Evolutionary conservation across 805 yeast genomes (phyloP).

Genomic region (Lipomyces starkeyi): DNA sequence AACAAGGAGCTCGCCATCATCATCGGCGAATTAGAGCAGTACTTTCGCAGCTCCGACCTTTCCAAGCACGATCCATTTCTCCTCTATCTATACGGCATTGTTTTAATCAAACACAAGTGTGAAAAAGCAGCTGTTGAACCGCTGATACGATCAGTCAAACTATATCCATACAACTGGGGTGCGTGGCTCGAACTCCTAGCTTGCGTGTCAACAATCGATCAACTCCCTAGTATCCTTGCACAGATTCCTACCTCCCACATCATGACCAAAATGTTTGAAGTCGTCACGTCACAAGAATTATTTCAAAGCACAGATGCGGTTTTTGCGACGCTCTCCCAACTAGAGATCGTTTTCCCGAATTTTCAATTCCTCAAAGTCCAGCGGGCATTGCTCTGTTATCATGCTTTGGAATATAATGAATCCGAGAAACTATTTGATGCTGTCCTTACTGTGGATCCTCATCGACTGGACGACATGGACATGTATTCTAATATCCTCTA

Average conservation of each 20-base stretch:
- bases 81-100: constrained; percentile 72
- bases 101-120: constrained; percentile 67
- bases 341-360: constrained; percentile 67
- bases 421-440: constrained; percentile 83
- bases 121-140: constrained; percentile 63
- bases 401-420: constrained; percentile 80
- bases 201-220: constrained; percentile 62
- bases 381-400: constrained; percentile 79
- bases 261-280: constrained; percentile 64
- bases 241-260: constrained; percentile 23
- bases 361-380: constrained; percentile 79
- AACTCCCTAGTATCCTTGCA: constrained; percentile 22
- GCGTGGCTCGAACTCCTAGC: constrained; percentile 85
- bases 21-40: constrained; percentile 51
- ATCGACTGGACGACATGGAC: constrained; percentile 88
- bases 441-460: constrained; percentile 75
- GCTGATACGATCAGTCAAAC: constrained; percentile 63
- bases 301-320: constrained; percentile 64
- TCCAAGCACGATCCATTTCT: constrained; percentile 60
- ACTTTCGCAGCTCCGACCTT: constrained; percentile 27
- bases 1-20: constrained; percentile 47
- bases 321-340: constrained; percentile 54
- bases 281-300: constrained; percentile 76
- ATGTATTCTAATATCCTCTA: constrained; percentile 92
- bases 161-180: constrained; percentile 90